phyloP scores from a whole-genome alignment of 1,139 yeast genomes.

The Yamadazyma sp. region DNA sequence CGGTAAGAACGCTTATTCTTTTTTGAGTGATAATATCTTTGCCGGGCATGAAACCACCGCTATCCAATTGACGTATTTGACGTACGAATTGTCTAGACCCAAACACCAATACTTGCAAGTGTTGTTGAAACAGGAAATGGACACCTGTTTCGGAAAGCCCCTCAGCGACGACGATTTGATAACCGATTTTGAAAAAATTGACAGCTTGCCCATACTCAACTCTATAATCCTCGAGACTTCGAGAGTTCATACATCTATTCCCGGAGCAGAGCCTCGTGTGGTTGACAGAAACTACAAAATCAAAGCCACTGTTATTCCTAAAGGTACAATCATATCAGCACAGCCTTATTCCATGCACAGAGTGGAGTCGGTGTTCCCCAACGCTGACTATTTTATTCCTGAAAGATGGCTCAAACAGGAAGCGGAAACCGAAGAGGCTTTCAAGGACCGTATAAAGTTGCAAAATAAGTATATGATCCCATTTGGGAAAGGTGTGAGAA shows the following conservation, averaged over 20 bases:
- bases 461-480: slow-evolving; percentile 63
- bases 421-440: slow-evolving; percentile 34
- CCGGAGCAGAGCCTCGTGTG: slow-evolving; percentile 70
- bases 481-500: slow-evolving; percentile 72
- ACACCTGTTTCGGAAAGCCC: slow-evolving; percentile 30
- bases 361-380: slow-evolving; percentile 46
- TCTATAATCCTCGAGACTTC: slow-evolving; percentile 60
- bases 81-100: slow-evolving; percentile 61
- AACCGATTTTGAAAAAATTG: slow-evolving; percentile 41
- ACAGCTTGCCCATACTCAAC: slow-evolving; percentile 52
- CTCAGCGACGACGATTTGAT: slow-evolving; percentile 24
- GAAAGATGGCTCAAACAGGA: slow-evolving; percentile 57
- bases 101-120: slow-evolving; percentile 41
- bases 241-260: slow-evolving; percentile 68
- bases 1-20: slow-evolving; percentile 39
- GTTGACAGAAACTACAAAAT: slow-evolving; percentile 31
- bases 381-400: slow-evolving; percentile 55
- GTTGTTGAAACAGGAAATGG: slow-evolving; percentile 44
- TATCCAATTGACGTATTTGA: slow-evolving; percentile 57
- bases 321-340: slow-evolving; percentile 57
- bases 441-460: slow-evolving; percentile 32
- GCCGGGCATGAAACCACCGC: slow-evolving; percentile 85
- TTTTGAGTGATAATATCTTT: slow-evolving; percentile 42
- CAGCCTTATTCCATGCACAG: slow-evolving; percentile 71
- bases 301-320: slow-evolving; percentile 40